Conservation (phyloP, 2,329 filamentous ascomycete species). For the Calonectria naviculata region DNA sequence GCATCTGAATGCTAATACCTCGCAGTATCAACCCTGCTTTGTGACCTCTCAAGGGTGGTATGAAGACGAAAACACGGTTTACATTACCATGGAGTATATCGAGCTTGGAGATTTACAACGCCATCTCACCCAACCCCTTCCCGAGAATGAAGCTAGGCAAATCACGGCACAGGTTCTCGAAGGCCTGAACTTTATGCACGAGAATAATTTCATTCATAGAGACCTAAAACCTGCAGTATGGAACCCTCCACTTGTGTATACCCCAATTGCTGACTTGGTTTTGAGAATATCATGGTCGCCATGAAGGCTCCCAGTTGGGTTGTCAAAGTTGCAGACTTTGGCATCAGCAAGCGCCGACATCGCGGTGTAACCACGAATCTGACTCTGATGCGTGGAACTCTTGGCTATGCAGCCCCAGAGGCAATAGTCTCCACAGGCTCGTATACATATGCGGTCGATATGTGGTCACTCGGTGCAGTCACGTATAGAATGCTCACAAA, state of each 20-base stretch:
- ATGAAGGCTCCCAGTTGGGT: not conserved
- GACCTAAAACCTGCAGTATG: conserved; percentile 8
- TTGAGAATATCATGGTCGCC: conserved; percentile 9
- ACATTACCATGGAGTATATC: conserved; percentile 6
- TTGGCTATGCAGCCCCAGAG: not conserved
- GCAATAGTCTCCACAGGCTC: not conserved
- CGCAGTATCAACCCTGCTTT: conserved; percentile 8
- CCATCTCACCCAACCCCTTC: not conserved
- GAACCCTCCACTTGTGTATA: too few relatives aligned
- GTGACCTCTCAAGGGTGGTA: conserved; percentile 9
- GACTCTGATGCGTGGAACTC: not conserved
- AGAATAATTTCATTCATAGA: conserved; percentile 7
- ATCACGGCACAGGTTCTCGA: not conserved
- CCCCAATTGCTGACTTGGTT: not conserved
- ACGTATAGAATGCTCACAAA: not conserved
- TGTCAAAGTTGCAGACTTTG: conserved; percentile 8
- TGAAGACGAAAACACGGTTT: not conserved
- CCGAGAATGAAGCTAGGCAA: not conserved
- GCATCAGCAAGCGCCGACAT: conserved; percentile 12
- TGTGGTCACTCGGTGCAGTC: not conserved
- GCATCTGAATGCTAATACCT: not conserved
- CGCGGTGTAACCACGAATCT: not conserved
- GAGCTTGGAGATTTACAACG: not conserved
- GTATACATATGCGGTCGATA: not conserved
- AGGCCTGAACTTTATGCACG: conserved; percentile 2